These are phyloP conservation scores for Anthracocystis setariae DNA, from an alignment of 1,284 basidiomycete genomes.

Conservation along the genomic window DNA sequence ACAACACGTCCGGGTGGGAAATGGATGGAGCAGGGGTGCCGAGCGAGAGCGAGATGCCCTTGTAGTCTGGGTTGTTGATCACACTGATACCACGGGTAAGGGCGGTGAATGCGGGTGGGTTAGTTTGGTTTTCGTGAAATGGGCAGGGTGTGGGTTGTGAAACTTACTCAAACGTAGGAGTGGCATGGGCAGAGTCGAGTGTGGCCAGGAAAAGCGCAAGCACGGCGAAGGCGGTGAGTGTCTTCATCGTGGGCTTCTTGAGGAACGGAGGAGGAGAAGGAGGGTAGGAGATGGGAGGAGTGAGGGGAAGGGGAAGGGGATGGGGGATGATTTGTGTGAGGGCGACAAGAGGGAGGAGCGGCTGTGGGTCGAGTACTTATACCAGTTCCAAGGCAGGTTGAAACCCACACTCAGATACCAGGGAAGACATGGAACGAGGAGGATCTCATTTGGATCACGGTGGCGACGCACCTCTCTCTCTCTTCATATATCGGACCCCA, in stretches of 20 bases:
- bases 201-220: slow-evolving; percentile 14
- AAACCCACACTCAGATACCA: too few species aligned
- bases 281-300: not conserved
- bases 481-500: too few species aligned
- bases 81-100: not conserved
- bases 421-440: too few species aligned
- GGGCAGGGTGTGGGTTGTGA: too few species aligned
- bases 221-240: slow-evolving; percentile 8
- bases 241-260: slow-evolving; percentile 6
- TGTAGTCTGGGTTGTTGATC: not conserved
- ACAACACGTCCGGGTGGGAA: too few species aligned
- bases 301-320: not conserved
- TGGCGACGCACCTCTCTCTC: too few species aligned
- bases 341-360: not conserved
- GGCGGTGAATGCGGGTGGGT: too few species aligned
- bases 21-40: not conserved
- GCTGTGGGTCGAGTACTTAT: not conserved
- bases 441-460: too few species aligned
- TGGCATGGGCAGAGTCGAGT: slow-evolving; percentile 9
- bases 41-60: not conserved
- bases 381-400: not conserved
- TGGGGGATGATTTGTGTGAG: not conserved
- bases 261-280: not conserved
- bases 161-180: slow-evolving; percentile 17
- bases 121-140: too few species aligned